Conservation (phyloP, 83 land plant species). For the Isoetes engelmannii region DNA sequence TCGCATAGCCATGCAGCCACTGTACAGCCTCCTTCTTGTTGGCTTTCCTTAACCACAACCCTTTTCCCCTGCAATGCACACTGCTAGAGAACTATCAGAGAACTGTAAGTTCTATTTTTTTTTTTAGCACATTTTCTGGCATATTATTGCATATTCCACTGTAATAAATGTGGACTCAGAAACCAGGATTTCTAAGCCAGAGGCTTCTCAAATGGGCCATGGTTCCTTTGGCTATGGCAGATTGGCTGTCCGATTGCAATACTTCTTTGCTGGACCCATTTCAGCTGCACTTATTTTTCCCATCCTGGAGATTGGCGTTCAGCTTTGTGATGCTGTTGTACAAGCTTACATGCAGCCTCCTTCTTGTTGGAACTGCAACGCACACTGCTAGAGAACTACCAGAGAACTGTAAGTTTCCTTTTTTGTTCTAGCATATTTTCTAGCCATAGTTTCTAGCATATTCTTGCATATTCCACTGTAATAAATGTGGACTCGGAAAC, state of each 20-base stretch:
- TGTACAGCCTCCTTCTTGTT: too few relatives aligned
- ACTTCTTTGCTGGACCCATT: too few relatives aligned
- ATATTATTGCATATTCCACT: slow-evolving; percentile 13
- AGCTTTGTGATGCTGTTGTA: slow-evolving; percentile 35
- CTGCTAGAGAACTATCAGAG: too few relatives aligned
- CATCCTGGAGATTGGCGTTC: slow-evolving; percentile 33
- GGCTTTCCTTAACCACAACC: too few relatives aligned
- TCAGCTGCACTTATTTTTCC: too few relatives aligned
- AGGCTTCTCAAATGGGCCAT: too few relatives aligned
- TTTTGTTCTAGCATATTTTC: background rate
- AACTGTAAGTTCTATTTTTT: slow-evolving; percentile 21
- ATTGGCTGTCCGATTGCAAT: too few relatives aligned
- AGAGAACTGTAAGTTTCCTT: slow-evolving; percentile 28
- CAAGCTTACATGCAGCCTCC: slow-evolving; percentile 35
- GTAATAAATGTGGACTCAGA: slow-evolving; percentile 37
- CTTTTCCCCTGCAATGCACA: too few relatives aligned
- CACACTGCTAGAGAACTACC: background rate
- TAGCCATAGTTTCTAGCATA: background rate
- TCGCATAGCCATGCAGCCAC: too few relatives aligned
- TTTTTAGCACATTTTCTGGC: background rate
- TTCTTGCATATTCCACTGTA: slow-evolving; percentile 18
- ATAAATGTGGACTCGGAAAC: slow-evolving; percentile 28
- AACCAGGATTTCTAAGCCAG: too few relatives aligned
- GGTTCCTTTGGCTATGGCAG: too few relatives aligned
- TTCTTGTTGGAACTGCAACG: too few relatives aligned